Conservation (phyloP, 768 basidiomycete genomes). For the Pholiota conissans region DNA sequence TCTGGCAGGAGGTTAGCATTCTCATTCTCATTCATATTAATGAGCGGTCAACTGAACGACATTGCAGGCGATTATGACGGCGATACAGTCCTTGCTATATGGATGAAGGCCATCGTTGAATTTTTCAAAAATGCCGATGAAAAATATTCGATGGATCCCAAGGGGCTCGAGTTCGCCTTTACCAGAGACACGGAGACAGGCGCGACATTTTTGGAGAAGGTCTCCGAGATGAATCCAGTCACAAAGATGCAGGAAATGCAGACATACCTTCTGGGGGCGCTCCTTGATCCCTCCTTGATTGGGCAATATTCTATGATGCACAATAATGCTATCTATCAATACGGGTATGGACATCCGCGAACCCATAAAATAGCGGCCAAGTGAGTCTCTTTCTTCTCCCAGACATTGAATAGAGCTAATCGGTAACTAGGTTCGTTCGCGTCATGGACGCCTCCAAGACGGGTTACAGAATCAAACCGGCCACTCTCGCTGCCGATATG, state of each 20-base stretch:
- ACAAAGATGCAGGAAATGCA: constrained; percentile 41
- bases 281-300: constrained; percentile 43
- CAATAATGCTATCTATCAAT: constrained; percentile 49
- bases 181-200: constrained; percentile 44
- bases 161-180: constrained; percentile 40
- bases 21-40: neutral
- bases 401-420: neutral
- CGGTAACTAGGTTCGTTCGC: constrained; percentile 48
- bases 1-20: constrained; percentile 55
- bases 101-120: constrained; percentile 52
- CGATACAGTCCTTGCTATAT: constrained; percentile 58
- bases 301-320: constrained; percentile 59
- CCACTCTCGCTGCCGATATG: constrained; percentile 25
- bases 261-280: constrained; percentile 46
- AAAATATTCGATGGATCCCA: constrained; percentile 47
- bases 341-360: constrained; percentile 48
- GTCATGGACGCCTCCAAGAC: constrained; percentile 63
- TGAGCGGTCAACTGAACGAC: neutral
- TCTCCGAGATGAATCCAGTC: constrained; percentile 9
- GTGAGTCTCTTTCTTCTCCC: constrained; percentile 18
- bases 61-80: constrained; percentile 69
- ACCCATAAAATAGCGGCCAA: constrained; percentile 56
- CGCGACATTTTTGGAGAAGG: constrained; percentile 36
- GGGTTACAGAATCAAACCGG: constrained; percentile 42
- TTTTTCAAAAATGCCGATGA: constrained; percentile 53